Base-by-base conservation (phyloP, 2,329 filamentous ascomycete genomes). In the Sporothrix euskadiensis region DNA sequence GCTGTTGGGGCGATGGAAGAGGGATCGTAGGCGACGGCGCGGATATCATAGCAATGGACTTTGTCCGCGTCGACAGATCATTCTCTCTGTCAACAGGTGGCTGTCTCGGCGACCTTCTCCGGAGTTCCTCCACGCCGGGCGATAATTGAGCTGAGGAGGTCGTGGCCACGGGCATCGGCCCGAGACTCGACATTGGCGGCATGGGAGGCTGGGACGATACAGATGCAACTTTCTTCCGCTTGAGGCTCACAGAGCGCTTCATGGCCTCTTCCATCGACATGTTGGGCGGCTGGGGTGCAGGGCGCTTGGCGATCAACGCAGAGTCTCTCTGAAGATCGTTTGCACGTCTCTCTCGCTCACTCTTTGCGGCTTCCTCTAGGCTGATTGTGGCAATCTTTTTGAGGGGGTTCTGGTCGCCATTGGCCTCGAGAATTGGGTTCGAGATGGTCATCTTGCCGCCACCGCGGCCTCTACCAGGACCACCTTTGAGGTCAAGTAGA, bases 131-230 rank as follows among this genome's bases (percentile, higher is more conserved):
- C 4, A 81, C 78, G 1, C 83, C 83, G 0, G 87, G 87, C 4
- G 87, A 89, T 7, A 86, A 78, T 77, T 88, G 84, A 8, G 84
- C 82, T 1, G 84, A 85, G 12, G 84, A 85, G 4, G 83, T 84
- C 14, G 79, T 81, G 1, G 82, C 84, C 49, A 59, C 80, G 2
- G 78, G 78, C 74, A 77, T 79, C 44, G 77, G 80, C 77, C 72
- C 79, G 44, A 78, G 80, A 70, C 72, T 78, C 26, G 76, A 9
- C 14, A 41, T 7, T 1, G 49, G 76, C 73, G 74, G 74, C 35
- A 57, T 73, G 56, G 71, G 76, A 22, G 77, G 77, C 32, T 76
- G 76, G 14, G 77, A 78, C 1, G 74, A 69, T 10, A 77, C 73
- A 4, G 80, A 79, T 8, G 77, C 78, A 10, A 84, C 77, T 44